These are phyloP conservation scores for Phlebiopsis flavidoalba DNA, from an alignment of 768 basidiomycete genomes.

Conservation along the genomic window DNA sequence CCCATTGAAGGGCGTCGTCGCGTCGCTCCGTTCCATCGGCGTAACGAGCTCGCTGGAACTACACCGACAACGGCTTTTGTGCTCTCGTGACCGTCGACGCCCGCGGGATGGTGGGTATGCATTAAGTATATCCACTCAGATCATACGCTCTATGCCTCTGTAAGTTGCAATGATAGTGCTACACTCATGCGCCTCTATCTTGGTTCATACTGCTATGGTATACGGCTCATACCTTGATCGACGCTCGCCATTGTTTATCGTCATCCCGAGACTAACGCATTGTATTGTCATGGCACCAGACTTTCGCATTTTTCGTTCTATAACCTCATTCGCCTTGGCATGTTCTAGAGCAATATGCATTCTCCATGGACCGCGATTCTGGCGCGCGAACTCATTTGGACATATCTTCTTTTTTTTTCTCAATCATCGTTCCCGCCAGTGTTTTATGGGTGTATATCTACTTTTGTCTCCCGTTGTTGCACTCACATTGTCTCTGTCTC, in stretches of 20 bases:
- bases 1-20: slow-evolving; percentile 62
- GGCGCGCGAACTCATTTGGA: neutral
- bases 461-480: slow-evolving; percentile 1
- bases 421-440: neutral
- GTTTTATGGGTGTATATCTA: neutral
- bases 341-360: neutral
- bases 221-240: neutral
- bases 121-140: neutral
- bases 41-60: slow-evolving; percentile 55
- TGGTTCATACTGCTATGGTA: neutral
- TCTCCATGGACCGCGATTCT: neutral
- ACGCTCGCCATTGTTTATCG: neutral
- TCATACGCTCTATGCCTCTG: neutral
- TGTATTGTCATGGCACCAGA: slow-evolving; percentile 2
- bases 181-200: neutral
- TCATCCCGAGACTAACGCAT: neutral
- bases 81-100: slow-evolving; percentile 82
- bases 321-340: neutral
- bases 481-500: slow-evolving; percentile 6
- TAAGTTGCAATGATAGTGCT: neutral
- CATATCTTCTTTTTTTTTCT: neutral
- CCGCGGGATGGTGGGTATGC: slow-evolving; percentile 63
- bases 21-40: slow-evolving; percentile 75
- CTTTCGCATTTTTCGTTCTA: slow-evolving; percentile 1
- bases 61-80: slow-evolving; percentile 79